Evolutionary conservation across 768 basidiomycete species (phyloP), one percentile per base, ranked within the genome.

Genomic region (Boletus reticuloceps): DNA sequence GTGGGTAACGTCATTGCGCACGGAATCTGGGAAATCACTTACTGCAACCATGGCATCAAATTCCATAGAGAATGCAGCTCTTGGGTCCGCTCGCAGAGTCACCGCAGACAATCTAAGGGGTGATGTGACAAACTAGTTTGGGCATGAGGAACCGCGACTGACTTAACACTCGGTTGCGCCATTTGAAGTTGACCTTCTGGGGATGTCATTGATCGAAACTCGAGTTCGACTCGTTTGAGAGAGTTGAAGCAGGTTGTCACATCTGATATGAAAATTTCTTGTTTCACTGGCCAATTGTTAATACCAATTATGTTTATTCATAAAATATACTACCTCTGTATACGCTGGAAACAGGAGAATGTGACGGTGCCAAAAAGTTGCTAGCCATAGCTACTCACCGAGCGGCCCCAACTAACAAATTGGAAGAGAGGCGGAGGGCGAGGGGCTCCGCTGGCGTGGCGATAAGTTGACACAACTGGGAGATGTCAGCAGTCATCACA

Each of bases 321-420:
- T 17, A 39, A 31, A 20, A 22, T 41, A 14, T 22, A 29, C 20
- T 47, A 79, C 81, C 74, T 78, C 78, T 81, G 64, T 81, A 82
- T 14, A 83, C 77, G 4, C 77, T 81, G 37, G 4, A 39, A 47
- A 48, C 7, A 27, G 46, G 13, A 36, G 29, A 43, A 27, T 65
- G 32, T 60, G 47, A 16, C 14, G 16, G 36, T 27, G n/a, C 8
- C 14, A 48, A 34, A 20, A n/a, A 10, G 38, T 36, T 20, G 31
- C 39, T 42, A 29, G 44, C 9, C 22, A 40, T 4, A 22, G 29
- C 5, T 44, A 63, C 82, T 55, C 69, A 93, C 93, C 93, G 83
- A 20, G 88, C 90, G 36, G 88, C 94, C 5, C 94, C 94, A 56
- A 95, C 86, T 79, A 96, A 85, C 41, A 96, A 73, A 66, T 92